phyloP scores from a whole-genome alignment of 768 basidiomycete genomes.

The Hericium coralloides region DNA sequence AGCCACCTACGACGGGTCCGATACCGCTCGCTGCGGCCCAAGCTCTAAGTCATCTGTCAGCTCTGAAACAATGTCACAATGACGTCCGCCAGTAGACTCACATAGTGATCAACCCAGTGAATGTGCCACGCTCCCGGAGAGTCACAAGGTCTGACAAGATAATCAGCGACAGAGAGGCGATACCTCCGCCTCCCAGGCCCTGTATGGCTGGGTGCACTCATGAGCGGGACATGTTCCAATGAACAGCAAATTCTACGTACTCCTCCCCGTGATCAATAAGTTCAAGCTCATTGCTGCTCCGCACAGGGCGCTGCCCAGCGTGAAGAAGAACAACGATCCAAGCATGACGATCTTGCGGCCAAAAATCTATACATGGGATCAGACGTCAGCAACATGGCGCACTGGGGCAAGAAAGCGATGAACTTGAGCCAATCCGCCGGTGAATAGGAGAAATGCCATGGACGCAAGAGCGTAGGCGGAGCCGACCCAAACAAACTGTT shows the following conservation, averaged over 20 bases:
- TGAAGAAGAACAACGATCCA: not conserved
- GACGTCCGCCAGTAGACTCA: constrained; percentile 1
- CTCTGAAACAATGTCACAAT: not conserved
- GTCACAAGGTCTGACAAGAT: constrained; percentile 26
- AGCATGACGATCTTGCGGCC: not conserved
- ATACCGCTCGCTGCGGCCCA: constrained; percentile 21
- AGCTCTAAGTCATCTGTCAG: constrained; percentile 5
- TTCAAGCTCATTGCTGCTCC: not conserved
- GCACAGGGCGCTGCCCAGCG: not conserved
- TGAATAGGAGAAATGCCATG: constrained; percentile 15
- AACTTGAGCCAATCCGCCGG: constrained; percentile 13
- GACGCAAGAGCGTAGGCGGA: constrained; percentile 15
- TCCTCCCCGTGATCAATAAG: not conserved
- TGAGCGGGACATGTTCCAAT: too few species aligned
- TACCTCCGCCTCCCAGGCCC: constrained; percentile 22
- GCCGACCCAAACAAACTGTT: constrained; percentile 11
- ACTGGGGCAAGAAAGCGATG: not conserved
- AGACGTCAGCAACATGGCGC: not conserved
- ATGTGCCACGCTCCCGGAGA: constrained; percentile 25
- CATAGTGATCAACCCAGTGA: constrained; percentile 22
- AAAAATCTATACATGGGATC: constrained; percentile 6
- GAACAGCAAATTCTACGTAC: not conserved
- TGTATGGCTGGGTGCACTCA: constrained; percentile 13
- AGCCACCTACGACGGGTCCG: constrained; percentile 22
- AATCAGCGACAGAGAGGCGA: constrained; percentile 21